A percentile compares a stretch with the other conserved stretches of the same genome.
Conservation (phyloP, 768 basidiomycete species). For the Serendipita indica region DNA sequence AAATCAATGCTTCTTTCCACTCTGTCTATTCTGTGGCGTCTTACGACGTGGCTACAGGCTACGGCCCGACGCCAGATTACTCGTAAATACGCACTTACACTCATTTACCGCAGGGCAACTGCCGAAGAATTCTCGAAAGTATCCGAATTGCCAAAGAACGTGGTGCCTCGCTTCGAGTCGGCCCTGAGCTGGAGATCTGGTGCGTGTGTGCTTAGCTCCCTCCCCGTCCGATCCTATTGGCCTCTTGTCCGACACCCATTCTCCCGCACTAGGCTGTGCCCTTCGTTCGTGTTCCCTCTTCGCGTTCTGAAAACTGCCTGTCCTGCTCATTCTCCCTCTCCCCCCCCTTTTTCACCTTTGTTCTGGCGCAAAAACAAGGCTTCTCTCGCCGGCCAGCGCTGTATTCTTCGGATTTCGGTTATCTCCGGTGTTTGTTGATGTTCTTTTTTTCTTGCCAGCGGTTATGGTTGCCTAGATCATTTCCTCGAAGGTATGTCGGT, state of each 20-base stretch:
- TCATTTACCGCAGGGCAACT: constrained; percentile 56
- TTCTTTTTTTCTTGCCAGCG: constrained; percentile 32
- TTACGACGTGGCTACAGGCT: no score
- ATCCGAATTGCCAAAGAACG: constrained; percentile 76
- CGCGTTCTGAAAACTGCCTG: not conserved
- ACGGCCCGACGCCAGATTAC: constrained; percentile 1
- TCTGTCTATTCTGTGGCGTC: no score
- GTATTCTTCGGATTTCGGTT: not conserved
- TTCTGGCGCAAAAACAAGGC: no score
- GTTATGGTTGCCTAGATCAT: constrained; percentile 95
- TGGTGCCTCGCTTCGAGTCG: constrained; percentile 84
- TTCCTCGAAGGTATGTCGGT: constrained; percentile 89
- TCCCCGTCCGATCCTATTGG: no score
- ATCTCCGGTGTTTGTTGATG: not conserved
- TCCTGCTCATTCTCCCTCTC: no score
- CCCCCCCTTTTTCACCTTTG: no score
- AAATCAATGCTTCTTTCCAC: no score
- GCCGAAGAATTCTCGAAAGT: constrained; percentile 76
- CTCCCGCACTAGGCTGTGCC: not conserved
- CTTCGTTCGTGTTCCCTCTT: not conserved
- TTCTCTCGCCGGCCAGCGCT: not conserved
- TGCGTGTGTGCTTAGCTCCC: constrained; percentile 26
- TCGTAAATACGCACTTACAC: not conserved
- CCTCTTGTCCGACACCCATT: not conserved
- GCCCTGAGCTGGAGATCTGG: constrained; percentile 95